Evolutionary conservation across 129 eudicot genomes (phyloP).

Genomic region (Flaveria robusta): DNA sequence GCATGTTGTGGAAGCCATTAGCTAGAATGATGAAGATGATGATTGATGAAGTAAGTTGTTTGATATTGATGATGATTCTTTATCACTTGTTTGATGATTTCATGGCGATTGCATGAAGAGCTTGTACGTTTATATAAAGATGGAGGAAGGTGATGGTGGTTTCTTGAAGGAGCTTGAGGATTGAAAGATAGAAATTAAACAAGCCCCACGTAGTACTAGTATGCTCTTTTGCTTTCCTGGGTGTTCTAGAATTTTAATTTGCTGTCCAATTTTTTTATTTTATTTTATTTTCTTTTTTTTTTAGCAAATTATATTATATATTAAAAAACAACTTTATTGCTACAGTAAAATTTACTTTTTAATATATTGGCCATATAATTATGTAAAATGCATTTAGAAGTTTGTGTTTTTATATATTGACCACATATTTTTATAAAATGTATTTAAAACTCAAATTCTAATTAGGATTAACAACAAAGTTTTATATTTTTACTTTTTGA

Average conservation of each 20-base stretch:
- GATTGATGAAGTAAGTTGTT: not conserved
- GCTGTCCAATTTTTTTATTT: not conserved
- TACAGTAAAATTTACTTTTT: too few relatives aligned
- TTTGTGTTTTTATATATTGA: too few relatives aligned
- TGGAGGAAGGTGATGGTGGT: slow-evolving; percentile 21
- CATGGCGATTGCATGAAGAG: not conserved
- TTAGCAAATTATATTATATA: too few relatives aligned
- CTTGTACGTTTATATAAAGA: slow-evolving; percentile 30
- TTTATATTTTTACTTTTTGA: too few relatives aligned
- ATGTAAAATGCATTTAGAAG: too few relatives aligned
- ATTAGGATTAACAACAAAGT: too few relatives aligned
- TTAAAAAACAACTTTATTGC: too few relatives aligned
- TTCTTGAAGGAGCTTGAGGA: slow-evolving; percentile 26
- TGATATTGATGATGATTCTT: not conserved
- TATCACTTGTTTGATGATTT: not conserved
- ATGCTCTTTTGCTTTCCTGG: slow-evolving; percentile 29
- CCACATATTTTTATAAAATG: too few relatives aligned
- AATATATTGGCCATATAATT: too few relatives aligned
- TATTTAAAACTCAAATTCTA: too few relatives aligned
- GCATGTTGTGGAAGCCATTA: slow-evolving; percentile 32
- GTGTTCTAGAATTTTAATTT: slow-evolving; percentile 28
- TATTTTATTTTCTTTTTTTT: not conserved
- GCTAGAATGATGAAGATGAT: not conserved
- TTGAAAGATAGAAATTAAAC: not conserved
- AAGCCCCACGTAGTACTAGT: not conserved